A percentile compares a stretch with the other conserved stretches of the same genome.
phyloP scores from a whole-genome alignment of 2,329 filamentous ascomycete species.

The Malbranchea zuffiana region DNA sequence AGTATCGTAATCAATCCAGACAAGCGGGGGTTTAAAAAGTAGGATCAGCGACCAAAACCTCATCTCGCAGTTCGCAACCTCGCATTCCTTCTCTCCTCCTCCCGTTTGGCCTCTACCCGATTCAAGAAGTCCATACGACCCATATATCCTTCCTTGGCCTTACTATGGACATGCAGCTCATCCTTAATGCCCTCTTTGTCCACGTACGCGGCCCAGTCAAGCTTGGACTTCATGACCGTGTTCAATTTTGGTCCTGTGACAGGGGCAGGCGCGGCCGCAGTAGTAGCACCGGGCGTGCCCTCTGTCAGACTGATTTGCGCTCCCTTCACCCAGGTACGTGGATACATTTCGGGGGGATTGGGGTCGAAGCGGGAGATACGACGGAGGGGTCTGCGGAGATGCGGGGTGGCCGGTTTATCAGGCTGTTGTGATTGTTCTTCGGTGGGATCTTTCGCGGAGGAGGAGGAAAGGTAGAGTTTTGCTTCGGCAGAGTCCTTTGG shows the following conservation, averaged over 20 bases:
- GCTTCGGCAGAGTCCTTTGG: slow-evolving; percentile 45
- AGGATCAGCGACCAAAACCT: too few species aligned
- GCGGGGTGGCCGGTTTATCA: slow-evolving; percentile 15
- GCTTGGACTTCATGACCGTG: slow-evolving; percentile 53
- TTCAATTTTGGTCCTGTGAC: slow-evolving; percentile 49
- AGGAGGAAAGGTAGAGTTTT: slow-evolving; percentile 39
- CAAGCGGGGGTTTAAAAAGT: too few species aligned
- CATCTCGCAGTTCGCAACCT: slow-evolving; percentile 10
- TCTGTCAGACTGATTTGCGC: neutral
- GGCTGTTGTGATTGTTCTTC: slow-evolving; percentile 10
- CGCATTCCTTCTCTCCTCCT: slow-evolving; percentile 43
- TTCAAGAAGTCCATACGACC: slow-evolving; percentile 53
- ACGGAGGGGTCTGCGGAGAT: slow-evolving; percentile 31
- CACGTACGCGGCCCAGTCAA: slow-evolving; percentile 56
- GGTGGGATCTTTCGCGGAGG: slow-evolving; percentile 16
- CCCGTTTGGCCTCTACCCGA: slow-evolving; percentile 45
- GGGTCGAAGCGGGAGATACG: slow-evolving; percentile 39
- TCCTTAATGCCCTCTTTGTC: slow-evolving; percentile 50
- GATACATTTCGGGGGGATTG: slow-evolving; percentile 33
- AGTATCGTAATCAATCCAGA: too few species aligned
- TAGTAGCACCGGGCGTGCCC: slow-evolving; percentile 19
- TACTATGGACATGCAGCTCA: slow-evolving; percentile 50
- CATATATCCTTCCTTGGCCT: slow-evolving; percentile 51
- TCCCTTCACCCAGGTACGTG: slow-evolving; percentile 36
- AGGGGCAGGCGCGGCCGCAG: slow-evolving; percentile 20